These are phyloP conservation scores for Hypoxylon trugodes DNA, from an alignment of 495 filamentous ascomycete genomes.

Conservation along the genomic window DNA sequence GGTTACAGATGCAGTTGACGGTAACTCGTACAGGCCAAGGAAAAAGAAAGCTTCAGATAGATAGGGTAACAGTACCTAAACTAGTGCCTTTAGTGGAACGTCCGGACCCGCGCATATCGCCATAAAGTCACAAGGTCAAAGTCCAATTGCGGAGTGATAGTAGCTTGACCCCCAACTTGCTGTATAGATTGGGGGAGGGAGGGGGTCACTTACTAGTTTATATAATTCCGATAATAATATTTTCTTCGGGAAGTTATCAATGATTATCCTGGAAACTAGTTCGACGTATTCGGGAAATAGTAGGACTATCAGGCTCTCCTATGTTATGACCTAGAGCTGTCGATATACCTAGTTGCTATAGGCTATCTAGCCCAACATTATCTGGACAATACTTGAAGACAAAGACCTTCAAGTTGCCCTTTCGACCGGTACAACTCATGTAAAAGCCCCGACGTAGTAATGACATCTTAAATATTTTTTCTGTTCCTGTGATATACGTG, in stretches of 20 bases:
- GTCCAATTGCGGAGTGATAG: neutral
- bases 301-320: too few relatives aligned
- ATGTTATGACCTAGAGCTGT: too few relatives aligned
- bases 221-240: too few relatives aligned
- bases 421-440: constrained; percentile 3
- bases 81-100: constrained; percentile 12
- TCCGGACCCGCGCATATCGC: constrained; percentile 4
- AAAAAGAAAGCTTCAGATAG: constrained; percentile 4
- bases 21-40: constrained; percentile 10
- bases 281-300: too few relatives aligned
- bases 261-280: too few relatives aligned
- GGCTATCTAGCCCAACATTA: too few relatives aligned
- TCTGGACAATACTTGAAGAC: constrained; percentile 7
- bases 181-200: too few relatives aligned
- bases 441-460: constrained; percentile 29
- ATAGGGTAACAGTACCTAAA: too few relatives aligned
- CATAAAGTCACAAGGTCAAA: neutral
- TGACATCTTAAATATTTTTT: constrained; percentile 17
- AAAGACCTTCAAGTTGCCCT: neutral
- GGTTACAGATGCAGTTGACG: constrained; percentile 18
- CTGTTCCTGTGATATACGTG: constrained; percentile 26
- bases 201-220: too few relatives aligned
- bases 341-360: too few relatives aligned
- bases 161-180: neutral
- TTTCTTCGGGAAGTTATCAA: too few relatives aligned